Percentiles rank a stretch among this genome's conserved stretches.
These are phyloP conservation scores for Oxytropis ochrocephala DNA, from an alignment of 306 rosid genomes.

Conservation along the genomic window DNA sequence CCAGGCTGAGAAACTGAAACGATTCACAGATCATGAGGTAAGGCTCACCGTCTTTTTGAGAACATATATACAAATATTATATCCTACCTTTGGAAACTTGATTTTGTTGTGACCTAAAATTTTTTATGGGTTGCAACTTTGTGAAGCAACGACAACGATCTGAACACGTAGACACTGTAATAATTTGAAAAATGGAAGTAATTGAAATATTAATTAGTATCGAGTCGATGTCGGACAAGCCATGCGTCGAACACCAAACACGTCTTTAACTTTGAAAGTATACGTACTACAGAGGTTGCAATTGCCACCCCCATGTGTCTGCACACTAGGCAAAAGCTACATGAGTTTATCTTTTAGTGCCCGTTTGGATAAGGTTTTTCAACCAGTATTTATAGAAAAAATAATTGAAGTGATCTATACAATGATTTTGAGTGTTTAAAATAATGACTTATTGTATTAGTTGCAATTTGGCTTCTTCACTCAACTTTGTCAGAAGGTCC, in stretches of 20 bases:
- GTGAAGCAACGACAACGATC: too few species aligned
- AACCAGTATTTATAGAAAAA: not conserved
- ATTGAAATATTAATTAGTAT: too few species aligned
- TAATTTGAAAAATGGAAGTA: too few species aligned
- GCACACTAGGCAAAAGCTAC: not conserved
- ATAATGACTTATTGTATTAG: not conserved
- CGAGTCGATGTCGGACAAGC: too few species aligned
- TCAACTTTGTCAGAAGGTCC: not conserved
- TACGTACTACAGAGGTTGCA: too few species aligned
- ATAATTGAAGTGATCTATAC: not conserved
- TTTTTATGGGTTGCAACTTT: not conserved
- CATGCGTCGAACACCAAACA: too few species aligned
- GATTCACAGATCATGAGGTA: slow-evolving; percentile 43
- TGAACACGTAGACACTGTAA: too few species aligned
- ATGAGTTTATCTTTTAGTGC: not conserved
- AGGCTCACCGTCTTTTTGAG: not conserved
- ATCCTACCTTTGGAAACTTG: not conserved
- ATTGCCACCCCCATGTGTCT: not conserved
- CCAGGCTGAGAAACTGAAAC: slow-evolving; percentile 65
- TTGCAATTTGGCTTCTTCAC: not conserved
- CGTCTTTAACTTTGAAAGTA: too few species aligned
- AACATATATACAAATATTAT: not conserved
- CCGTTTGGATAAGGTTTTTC: not conserved
- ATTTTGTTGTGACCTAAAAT: not conserved
- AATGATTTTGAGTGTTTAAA: not conserved